Conservation (phyloP, 1,284 basidiomycete species). For the Ustilago tritici region DNA sequence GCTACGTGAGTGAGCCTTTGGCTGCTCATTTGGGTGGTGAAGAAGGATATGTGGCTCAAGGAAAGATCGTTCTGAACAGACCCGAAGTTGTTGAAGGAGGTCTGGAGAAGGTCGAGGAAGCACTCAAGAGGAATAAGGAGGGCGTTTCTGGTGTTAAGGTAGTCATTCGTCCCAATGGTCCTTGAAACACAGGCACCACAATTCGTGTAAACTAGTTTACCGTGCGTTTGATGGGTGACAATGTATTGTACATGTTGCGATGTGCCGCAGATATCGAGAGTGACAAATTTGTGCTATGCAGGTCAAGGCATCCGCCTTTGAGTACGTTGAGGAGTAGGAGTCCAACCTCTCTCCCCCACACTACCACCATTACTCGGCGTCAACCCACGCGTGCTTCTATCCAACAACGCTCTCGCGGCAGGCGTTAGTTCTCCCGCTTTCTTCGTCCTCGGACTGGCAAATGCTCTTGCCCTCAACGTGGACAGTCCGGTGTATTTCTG, state of each 20-base stretch:
- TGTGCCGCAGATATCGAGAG: not conserved
- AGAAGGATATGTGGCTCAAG: slow-evolving; percentile 47
- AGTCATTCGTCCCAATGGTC: slow-evolving; percentile 44
- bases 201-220: not conserved
- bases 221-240: not conserved
- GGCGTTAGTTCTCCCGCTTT: slow-evolving; percentile 24
- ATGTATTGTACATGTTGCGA: not conserved
- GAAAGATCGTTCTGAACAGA: slow-evolving; percentile 44
- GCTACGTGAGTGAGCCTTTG: slow-evolving; percentile 38
- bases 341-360: slow-evolving; percentile 27
- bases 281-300: not conserved
- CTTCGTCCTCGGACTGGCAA: slow-evolving; percentile 16
- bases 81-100: slow-evolving; percentile 49
- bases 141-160: slow-evolving; percentile 57
- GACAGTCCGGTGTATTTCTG: slow-evolving; percentile 29
- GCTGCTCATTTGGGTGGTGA: slow-evolving; percentile 49
- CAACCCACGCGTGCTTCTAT: slow-evolving; percentile 20
- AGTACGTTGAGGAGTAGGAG: slow-evolving; percentile 28
- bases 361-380: not conserved
- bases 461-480: slow-evolving; percentile 2
- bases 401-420: slow-evolving; percentile 37
- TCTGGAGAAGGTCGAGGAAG: slow-evolving; percentile 40
- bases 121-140: slow-evolving; percentile 49
- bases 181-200: not conserved
- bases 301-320: not conserved